Evolutionary conservation across 495 filamentous ascomycete genomes (phyloP), one percentile per base, ranked within the genome.

Genomic region (Daldinia childiae): DNA sequence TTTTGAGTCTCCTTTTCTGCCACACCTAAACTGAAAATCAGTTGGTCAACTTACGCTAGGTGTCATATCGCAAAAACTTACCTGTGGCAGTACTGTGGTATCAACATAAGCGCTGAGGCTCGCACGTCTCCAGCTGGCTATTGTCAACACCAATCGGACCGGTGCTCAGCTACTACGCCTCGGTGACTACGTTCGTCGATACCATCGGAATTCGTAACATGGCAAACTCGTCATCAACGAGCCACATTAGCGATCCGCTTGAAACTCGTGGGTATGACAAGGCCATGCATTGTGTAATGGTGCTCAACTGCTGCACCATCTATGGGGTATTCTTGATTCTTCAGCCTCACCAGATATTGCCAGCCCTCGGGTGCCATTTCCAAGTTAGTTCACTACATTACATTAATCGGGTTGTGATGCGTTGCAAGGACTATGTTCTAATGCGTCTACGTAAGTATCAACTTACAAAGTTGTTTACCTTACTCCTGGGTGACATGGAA

Each of bases 341-440:
- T 73, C 66, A 73, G 66, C 71, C 71, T 73, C 71, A 69, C 43
- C 51, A 45, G 58, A 63, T 52, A 58, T 43, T 45, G 62, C 59
- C 45, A 62, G 43, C 59, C 14, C 62, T 73, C 71, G 66, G 71
- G 45, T 69, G 62, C 66, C 45, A 66, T 73, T 73, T 19, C 66
- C 66, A 69, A 66, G 69, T 69, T 11, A 29, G 51, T 51, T 41
- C 39, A 38, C n/a, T 36, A 32, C 51, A 39, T 71, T 29, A 38
- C 14, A 39, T 71, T 29, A 38, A 8, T 15, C 24, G 50, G 12
- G 19, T 32, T 52, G 48, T 52, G 60, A 64, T 59, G 55, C 36
- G 54, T 59, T 60, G 43, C 45, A n/a, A 54, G 54, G 24, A 5
- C 24, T 48, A 0, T 17, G 4, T 54, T 24, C 43, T 48, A 48